These are phyloP conservation scores for Albifimbria verrucaria DNA, from an alignment of 2,329 filamentous ascomycete species.

Conservation along the genomic window DNA sequence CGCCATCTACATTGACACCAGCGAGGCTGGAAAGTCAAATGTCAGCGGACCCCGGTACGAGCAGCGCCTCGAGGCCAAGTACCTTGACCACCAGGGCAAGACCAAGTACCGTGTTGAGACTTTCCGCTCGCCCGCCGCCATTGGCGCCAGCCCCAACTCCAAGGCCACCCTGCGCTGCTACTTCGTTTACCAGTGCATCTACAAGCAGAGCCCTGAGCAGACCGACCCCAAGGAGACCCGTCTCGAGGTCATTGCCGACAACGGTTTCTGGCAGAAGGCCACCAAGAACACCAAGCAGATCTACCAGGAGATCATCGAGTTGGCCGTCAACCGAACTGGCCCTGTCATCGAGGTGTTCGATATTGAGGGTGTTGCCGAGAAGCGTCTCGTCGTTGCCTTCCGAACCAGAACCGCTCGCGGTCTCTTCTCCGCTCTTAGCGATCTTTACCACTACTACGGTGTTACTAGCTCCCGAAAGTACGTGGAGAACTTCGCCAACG, in stretches of 20 bases:
- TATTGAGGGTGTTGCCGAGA: slow-evolving; percentile 86
- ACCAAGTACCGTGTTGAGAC: slow-evolving; percentile 91
- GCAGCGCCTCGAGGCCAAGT: slow-evolving; percentile 90
- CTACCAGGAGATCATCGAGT: slow-evolving; percentile 89
- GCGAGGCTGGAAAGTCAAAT: slow-evolving; percentile 77
- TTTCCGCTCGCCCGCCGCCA: slow-evolving; percentile 83
- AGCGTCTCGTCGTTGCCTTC: slow-evolving; percentile 91
- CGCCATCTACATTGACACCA: slow-evolving; percentile 98
- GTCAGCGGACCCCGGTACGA: slow-evolving; percentile 86
- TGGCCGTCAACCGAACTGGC: slow-evolving; percentile 79
- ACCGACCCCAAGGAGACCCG: slow-evolving; percentile 78
- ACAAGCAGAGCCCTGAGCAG: slow-evolving; percentile 68
- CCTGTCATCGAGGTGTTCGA: slow-evolving; percentile 98
- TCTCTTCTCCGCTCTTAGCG: slow-evolving; percentile 90
- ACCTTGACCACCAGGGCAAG: slow-evolving; percentile 75
- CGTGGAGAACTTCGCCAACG: slow-evolving; percentile 97
- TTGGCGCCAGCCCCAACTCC: slow-evolving; percentile 64
- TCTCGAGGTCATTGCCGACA: slow-evolving; percentile 87
- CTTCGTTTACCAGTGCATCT: slow-evolving; percentile 97
- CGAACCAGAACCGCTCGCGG: slow-evolving; percentile 88
- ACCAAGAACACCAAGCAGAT: slow-evolving; percentile 94
- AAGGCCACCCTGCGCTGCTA: slow-evolving; percentile 91
- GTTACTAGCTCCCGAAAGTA: slow-evolving; percentile 96
- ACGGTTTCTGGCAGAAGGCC: slow-evolving; percentile 91
- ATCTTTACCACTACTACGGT: slow-evolving; percentile 98